Evolutionary conservation across 257 asterid genomes (phyloP), one percentile per base, ranked within the genome.

Genomic region (Primulina huaijiensis): DNA sequence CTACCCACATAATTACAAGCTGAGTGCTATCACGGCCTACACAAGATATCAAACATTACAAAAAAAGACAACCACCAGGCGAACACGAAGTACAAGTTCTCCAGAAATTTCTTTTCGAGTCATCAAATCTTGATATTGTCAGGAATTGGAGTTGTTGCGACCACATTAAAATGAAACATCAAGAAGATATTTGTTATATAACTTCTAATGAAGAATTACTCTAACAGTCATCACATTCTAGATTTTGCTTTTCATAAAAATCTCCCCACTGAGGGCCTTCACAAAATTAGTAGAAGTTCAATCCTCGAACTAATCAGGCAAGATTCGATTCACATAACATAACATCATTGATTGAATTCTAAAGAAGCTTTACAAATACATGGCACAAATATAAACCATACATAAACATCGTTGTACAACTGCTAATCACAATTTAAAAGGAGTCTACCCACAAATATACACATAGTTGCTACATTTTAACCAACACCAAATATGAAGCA

Each of bases 321-420:
- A 62, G 17, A 50, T 50, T 50, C 8, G 57, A 16, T 17, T 6
- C 20, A 50, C 57, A 16, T 14, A 43, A 43, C 53, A 11, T 10
- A 43, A 43, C 53, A 46, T 46, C 56, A 46, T 46, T 46, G 3
- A 3, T 14, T 46, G 56, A 46, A 3, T 46, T 14, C 20, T 46
- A 75, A 53, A 67, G 43, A 61, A 17, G 11, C 52, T 60, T 74
- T 21, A 75, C 23, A 3, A 46, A 75, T 55, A 38, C 75, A 20
- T 7, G 20, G 12, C 6, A 12, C n/a, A 43, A 12, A 43, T 11
- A 43, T 43, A 12, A 43, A 43, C 53, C 53, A 14, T 16, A 16
- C 56, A 46, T 46, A 16, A 50, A 21, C 57, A 50, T 50, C 21
- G 5, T 4, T 2, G 16, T 16, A 17, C 21, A 5, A 16, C 57